phyloP scores from a whole-genome alignment of 2,329 filamentous ascomycete genomes.

The Mycosphaerella sp. region DNA sequence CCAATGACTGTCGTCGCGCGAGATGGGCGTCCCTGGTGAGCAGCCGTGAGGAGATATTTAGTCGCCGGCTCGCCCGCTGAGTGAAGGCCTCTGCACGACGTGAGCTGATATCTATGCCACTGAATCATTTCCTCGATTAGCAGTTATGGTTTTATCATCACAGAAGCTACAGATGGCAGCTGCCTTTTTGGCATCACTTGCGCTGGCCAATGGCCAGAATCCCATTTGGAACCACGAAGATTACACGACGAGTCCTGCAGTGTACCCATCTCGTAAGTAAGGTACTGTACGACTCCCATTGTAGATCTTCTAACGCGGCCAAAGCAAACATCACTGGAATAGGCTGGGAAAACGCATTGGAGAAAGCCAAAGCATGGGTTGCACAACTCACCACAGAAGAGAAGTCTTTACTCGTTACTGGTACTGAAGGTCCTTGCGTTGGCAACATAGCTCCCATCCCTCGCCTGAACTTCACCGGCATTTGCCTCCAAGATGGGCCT shows the following conservation, averaged over 20 bases:
- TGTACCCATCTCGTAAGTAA: slow-evolving; percentile 20
- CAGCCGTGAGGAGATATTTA: slow-evolving; percentile 6
- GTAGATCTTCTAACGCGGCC: not conserved
- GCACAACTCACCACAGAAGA: slow-evolving; percentile 37
- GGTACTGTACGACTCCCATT: no score
- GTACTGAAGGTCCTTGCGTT: slow-evolving; percentile 26
- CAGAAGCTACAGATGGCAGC: slow-evolving; percentile 14
- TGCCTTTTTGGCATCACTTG: slow-evolving; percentile 14
- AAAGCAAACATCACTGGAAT: slow-evolving; percentile 21
- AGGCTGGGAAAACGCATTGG: slow-evolving; percentile 37
- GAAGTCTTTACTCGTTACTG: slow-evolving; percentile 37
- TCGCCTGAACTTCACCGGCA: slow-evolving; percentile 36
- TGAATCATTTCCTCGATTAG: not conserved
- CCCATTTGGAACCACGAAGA: slow-evolving; percentile 23
- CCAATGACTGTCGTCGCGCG: not conserved
- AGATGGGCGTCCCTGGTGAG: not conserved
- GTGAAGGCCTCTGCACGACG: not conserved
- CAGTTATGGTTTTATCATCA: slow-evolving; percentile 11
- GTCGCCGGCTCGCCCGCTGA: not conserved
- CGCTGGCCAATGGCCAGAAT: slow-evolving; percentile 17
- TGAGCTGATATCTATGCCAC: not conserved
- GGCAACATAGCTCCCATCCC: slow-evolving; percentile 29
- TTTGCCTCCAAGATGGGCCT: slow-evolving; percentile 49
- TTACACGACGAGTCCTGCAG: slow-evolving; percentile 18
- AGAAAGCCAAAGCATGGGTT: slow-evolving; percentile 37